Percentiles rank a stretch among this genome's conserved stretches.
phyloP scores from a whole-genome alignment of 805 yeast genomes.

The Suhomyces sp. region DNA sequence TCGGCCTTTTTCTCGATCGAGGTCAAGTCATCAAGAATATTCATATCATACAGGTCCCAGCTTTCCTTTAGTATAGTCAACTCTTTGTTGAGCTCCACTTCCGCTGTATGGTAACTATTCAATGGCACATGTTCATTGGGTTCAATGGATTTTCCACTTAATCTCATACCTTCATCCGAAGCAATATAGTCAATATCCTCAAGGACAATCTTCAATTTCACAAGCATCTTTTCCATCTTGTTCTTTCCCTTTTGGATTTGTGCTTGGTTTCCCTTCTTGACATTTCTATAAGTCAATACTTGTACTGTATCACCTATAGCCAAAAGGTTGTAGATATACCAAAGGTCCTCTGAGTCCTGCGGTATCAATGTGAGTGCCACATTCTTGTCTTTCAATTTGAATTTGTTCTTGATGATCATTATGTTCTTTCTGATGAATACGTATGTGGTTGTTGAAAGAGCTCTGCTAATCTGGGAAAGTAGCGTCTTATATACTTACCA shows the following conservation, averaged over 20 bases:
- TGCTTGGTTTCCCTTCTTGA: conserved; percentile 34
- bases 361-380: conserved; percentile 71
- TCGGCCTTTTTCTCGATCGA: conserved; percentile 81
- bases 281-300: conserved; percentile 66
- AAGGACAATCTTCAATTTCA: conserved; percentile 54
- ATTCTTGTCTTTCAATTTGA: conserved; percentile 49
- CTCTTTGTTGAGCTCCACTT: conserved; percentile 66
- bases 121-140: conserved; percentile 75
- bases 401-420: conserved; percentile 16
- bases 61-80: conserved; percentile 69
- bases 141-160: conserved; percentile 72
- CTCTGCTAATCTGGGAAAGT: too few species aligned
- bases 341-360: conserved; percentile 88
- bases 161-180: conserved; percentile 69
- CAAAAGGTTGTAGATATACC: conserved; percentile 81
- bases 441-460: too few species aligned
- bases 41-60: conserved; percentile 73
- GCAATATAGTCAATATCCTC: conserved; percentile 78
- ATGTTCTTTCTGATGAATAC: not conserved
- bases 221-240: conserved; percentile 50
- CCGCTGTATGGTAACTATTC: conserved; percentile 87
- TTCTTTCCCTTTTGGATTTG: conserved; percentile 42
- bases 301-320: conserved; percentile 73
- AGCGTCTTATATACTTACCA: too few species aligned
- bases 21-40: conserved; percentile 58